phyloP scores from a whole-genome alignment of 768 basidiomycete genomes.

The Suillus alpinus region DNA sequence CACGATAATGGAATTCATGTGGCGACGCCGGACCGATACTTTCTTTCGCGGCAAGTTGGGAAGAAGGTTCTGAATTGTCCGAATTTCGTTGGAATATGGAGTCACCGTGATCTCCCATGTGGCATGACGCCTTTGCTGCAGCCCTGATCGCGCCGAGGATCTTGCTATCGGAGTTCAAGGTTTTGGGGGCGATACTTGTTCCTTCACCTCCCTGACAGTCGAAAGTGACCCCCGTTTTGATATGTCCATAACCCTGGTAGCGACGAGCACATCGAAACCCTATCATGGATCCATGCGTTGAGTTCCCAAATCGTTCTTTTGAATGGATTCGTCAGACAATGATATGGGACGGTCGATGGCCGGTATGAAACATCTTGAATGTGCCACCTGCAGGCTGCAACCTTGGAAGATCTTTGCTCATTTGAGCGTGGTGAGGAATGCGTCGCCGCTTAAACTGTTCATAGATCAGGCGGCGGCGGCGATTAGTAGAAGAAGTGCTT shows the following conservation, averaged over 20 bases:
- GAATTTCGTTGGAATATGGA: neutral
- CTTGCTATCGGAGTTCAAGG: neutral
- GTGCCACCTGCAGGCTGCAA: constrained; percentile 36
- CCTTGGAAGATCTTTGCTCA: constrained; percentile 42
- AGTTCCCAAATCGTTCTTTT: neutral
- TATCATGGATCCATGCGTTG: neutral
- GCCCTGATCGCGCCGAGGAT: neutral
- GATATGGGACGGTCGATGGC: neutral
- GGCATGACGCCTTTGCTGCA: neutral
- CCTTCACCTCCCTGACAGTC: neutral
- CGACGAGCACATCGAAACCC: neutral
- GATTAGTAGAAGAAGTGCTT: constrained; percentile 29
- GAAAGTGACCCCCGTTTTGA: neutral
- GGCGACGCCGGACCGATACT: neutral
- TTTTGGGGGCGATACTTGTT: neutral
- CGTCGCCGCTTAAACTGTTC: constrained; percentile 36
- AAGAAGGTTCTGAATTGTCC: neutral
- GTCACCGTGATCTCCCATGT: neutral
- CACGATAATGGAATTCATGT: neutral
- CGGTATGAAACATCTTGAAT: constrained; percentile 5
- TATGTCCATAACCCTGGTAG: neutral
- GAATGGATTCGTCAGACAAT: neutral
- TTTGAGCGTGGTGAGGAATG: constrained; percentile 37
- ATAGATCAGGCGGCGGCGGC: constrained; percentile 15
- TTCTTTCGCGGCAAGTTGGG: neutral